phyloP scores from a whole-genome alignment of 441 rosid genomes.

The Isatis lusitanica region DNA sequence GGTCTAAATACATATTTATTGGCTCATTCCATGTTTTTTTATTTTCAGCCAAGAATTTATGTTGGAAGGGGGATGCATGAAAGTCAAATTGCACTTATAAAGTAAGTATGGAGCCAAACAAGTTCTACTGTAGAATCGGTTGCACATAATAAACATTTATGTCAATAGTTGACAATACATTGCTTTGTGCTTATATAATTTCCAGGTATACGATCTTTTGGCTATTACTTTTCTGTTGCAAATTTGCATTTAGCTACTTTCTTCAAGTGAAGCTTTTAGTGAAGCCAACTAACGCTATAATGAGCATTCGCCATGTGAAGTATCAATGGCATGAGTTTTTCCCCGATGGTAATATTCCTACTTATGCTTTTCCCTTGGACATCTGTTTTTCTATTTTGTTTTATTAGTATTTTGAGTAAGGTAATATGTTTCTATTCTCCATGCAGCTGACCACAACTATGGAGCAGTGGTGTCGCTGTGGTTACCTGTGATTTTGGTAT shows the following conservation, averaged over 20 bases:
- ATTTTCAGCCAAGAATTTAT: slow-evolving; percentile 89
- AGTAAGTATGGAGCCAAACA: slow-evolving; percentile 56
- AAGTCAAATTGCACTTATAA: slow-evolving; percentile 88
- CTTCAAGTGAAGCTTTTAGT: slow-evolving; percentile 92
- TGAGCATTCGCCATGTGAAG: slow-evolving; percentile 62
- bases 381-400: neutral
- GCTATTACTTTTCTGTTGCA: slow-evolving; percentile 72
- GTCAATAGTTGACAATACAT: slow-evolving; percentile 13
- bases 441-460: slow-evolving; percentile 65
- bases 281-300: slow-evolving; percentile 90
- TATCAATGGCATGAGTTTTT: slow-evolving; percentile 95
- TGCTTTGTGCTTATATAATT: slow-evolving; percentile 23
- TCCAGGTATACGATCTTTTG: slow-evolving; percentile 92
- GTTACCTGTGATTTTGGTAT: slow-evolving; percentile 80
- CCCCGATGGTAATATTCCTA: slow-evolving; percentile 57
- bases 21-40: slow-evolving; percentile 23
- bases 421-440: slow-evolving; percentile 33
- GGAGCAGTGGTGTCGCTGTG: slow-evolving; percentile 86
- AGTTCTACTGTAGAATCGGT: slow-evolving; percentile 9
- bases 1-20: slow-evolving; percentile 31
- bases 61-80: slow-evolving; percentile 99
- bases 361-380: slow-evolving; percentile 21
- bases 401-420: slow-evolving; percentile 15
- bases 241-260: slow-evolving; percentile 77
- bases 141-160: neutral